Percentiles rank a stretch among this genome's conserved stretches.
These are phyloP conservation scores for Nadsonia starkeyi-henricii DNA, from an alignment of 1,139 yeast species.

Conservation along the genomic window DNA sequence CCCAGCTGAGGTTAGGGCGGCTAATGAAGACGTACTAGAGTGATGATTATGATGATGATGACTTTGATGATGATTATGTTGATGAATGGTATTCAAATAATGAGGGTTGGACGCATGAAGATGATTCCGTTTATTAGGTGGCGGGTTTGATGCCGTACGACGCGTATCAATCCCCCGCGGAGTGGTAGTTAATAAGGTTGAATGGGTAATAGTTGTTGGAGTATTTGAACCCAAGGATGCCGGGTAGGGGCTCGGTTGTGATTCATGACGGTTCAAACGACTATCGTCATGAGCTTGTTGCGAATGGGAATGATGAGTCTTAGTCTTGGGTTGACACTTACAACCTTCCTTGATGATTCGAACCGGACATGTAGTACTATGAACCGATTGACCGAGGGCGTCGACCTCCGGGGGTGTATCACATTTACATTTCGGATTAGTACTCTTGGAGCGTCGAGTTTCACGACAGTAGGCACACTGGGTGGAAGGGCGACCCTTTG, in stretches of 20 bases:
- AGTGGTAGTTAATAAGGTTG: constrained; percentile 19
- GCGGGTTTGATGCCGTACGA: not conserved
- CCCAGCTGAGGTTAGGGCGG: constrained; percentile 22
- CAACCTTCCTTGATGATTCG: not conserved
- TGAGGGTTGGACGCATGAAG: constrained; percentile 6
- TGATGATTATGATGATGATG: constrained; percentile 71
- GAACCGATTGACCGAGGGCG: not conserved
- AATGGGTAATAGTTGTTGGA: constrained; percentile 9
- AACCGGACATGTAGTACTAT: not conserved
- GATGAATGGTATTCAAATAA: constrained; percentile 30
- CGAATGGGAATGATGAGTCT: not conserved
- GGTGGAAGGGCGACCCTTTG: constrained; percentile 90
- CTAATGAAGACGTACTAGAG: constrained; percentile 74
- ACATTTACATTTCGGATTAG: constrained; percentile 66
- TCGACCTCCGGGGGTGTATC: constrained; percentile 31
- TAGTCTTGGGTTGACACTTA: not conserved
- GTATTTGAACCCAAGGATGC: no score
- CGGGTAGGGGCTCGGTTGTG: no score
- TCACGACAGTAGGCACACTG: constrained; percentile 85
- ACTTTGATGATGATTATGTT: constrained; percentile 65
- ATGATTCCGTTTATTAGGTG: not conserved
- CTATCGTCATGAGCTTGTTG: not conserved
- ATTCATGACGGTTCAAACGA: no score
- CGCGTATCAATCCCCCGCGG: constrained; percentile 14
- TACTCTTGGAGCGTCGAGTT: constrained; percentile 51